Base-by-base conservation (phyloP, 83 land plant species). In the Larix sibirica region DNA sequence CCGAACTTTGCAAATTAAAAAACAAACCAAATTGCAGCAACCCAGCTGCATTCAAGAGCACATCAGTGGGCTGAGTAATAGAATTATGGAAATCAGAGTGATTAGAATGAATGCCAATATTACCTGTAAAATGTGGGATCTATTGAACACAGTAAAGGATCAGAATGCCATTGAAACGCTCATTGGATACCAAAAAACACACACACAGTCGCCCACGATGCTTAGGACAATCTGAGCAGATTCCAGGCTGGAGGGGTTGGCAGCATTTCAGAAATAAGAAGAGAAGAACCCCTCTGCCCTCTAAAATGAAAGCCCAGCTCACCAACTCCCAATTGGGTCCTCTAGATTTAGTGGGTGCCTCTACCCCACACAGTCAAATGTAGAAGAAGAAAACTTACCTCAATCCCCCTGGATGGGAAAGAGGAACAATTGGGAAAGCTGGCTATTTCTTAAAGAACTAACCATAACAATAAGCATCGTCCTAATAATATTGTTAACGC, bases 111-210 rank as follows among this genome's bases (percentile, higher is more conserved):
- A 73, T 42, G 44, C 77, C 56, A 18, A 73, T 38, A 42, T 20
- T 73, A 69, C 73, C 44, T 69, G 24, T 76, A 54, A 78, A 78
- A 58, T 78, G 80, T 18, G 24, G 80, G 62, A 78, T 78, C 63
- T 78, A 33, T 23, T 56, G 18, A 24, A 56, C 80, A 59, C 36
- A 56, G 4, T 2, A 59, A 28, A 78, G 10, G 38, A 56, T 59
- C 63, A 58, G 40, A 2, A 21, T 58, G 38, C 36, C 33, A 77
- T 16, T 56, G 23, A 42, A 71, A 71, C 18, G 54, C 62, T 24
- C 23, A 58, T 2, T 14, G 18, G 20, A 10, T 20, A 33, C 62
- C 16, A 14, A 23, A 17, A 78, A 77, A 58, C 3, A 31, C 18
- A 44, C 26, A 47, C 24, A 44, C 36, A 44, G 12, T 20, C 80